Evolutionary conservation across 306 rosid species (phyloP).

Genomic region (Notholithocarpus densiflorus): DNA sequence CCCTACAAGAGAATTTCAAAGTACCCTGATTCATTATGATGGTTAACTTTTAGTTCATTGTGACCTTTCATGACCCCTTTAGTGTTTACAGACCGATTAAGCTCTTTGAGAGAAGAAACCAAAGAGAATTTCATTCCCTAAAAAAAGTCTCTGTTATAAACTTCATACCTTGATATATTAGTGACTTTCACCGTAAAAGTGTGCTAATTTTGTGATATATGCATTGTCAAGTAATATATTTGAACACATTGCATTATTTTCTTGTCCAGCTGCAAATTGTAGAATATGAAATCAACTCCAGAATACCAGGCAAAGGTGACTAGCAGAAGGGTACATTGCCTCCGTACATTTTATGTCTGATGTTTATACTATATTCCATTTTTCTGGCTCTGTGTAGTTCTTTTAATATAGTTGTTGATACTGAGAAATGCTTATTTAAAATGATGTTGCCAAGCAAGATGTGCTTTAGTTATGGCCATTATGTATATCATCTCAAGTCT

Average conservation of each 20-base stretch:
- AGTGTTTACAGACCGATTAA: not conserved
- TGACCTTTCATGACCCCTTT: not conserved
- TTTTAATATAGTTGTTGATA: not conserved
- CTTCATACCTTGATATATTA: not conserved
- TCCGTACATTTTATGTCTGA: not conserved
- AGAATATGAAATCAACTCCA: constrained; percentile 52
- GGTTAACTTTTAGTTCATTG: not conserved
- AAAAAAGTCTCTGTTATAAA: not conserved
- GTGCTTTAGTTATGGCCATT: too few species aligned
- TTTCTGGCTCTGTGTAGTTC: not conserved
- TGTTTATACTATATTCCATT: not conserved
- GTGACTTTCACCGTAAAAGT: not conserved
- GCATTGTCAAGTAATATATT: not conserved
- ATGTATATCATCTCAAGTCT: not conserved
- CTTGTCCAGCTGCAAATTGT: constrained; percentile 74
- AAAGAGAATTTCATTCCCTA: not conserved
- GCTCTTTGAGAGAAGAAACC: not conserved
- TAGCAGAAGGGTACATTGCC: constrained; percentile 16
- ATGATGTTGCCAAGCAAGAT: not conserved
- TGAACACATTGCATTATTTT: constrained; percentile 15
- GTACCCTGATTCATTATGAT: not conserved
- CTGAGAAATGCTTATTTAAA: not conserved
- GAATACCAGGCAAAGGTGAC: constrained; percentile 16
- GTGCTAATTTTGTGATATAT: not conserved
- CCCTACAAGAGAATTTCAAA: not conserved